A percentile compares a stretch with the other conserved stretches of the same genome.
These are phyloP conservation scores for Dryadomyces quercus-mongolicae DNA, from an alignment of 2,329 filamentous ascomycete species.

Conservation along the genomic window DNA sequence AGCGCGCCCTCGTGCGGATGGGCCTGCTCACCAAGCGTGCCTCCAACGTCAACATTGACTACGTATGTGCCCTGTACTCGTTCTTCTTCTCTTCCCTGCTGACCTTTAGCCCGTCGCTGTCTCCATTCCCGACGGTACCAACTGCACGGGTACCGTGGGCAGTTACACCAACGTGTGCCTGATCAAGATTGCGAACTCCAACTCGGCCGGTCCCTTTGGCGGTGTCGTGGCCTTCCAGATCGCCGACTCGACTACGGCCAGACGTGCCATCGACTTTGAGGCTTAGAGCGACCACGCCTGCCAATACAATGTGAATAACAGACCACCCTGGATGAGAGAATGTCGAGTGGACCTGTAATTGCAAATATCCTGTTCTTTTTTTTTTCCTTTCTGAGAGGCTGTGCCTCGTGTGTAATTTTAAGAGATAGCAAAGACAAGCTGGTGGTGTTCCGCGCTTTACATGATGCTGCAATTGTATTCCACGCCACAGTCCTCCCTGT, in stretches of 20 bases:
- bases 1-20: constrained; percentile 8
- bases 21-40: constrained; percentile 11
- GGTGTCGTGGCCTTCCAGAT: constrained; percentile 29
- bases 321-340: too few relatives aligned
- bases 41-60: constrained; percentile 16
- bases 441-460: constrained; percentile 16
- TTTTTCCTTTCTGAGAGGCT: not conserved
- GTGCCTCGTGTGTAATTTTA: not conserved
- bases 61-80: constrained; percentile 19
- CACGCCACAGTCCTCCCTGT: constrained; percentile 22
- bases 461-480: constrained; percentile 25
- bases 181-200: constrained; percentile 29
- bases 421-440: not conserved
- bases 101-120: constrained; percentile 24
- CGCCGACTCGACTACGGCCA: constrained; percentile 8
- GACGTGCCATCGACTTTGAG: not conserved
- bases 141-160: constrained; percentile 23
- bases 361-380: not conserved
- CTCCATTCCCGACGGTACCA: constrained; percentile 23
- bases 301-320: too few relatives aligned
- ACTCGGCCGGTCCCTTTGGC: constrained; percentile 27
- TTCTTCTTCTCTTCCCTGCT: constrained; percentile 11
- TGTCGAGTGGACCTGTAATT: not conserved
- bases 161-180: constrained; percentile 25
- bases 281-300: too few relatives aligned